Evolutionary conservation across 2,329 filamentous ascomycete genomes (phyloP).

Genomic region (Whalleya microplaca): DNA sequence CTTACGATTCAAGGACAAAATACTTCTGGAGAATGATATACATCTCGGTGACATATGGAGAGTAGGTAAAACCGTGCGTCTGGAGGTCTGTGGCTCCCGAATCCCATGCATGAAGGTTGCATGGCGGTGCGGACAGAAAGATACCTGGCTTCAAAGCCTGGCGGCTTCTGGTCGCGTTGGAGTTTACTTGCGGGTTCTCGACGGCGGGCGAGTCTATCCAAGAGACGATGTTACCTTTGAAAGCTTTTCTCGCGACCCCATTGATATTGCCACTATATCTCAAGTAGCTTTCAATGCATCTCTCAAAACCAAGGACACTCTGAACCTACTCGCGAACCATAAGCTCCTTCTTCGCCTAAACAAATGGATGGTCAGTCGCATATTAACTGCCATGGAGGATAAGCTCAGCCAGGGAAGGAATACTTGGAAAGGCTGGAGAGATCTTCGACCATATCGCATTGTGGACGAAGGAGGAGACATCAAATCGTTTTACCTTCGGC

Average conservation of each 20-base stretch:
- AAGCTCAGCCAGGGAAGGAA: constrained; percentile 19
- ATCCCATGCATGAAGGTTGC: constrained; percentile 30
- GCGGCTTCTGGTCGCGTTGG: constrained; percentile 27
- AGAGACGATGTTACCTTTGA: constrained; percentile 24
- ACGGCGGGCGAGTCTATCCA: constrained; percentile 24
- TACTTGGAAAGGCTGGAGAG: constrained; percentile 29
- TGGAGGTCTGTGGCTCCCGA: constrained; percentile 29
- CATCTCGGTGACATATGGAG: constrained; percentile 30
- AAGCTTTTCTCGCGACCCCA: constrained; percentile 14
- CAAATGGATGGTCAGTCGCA: constrained; percentile 19
- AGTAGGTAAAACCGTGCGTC: constrained; percentile 24
- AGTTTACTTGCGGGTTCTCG: constrained; percentile 26
- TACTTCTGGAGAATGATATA: constrained; percentile 24
- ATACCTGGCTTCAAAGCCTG: constrained; percentile 27
- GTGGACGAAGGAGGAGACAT: constrained; percentile 24
- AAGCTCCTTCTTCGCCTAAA: constrained; percentile 28
- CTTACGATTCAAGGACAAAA: constrained; percentile 15
- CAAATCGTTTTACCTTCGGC: constrained; percentile 30
- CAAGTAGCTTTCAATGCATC: constrained; percentile 27
- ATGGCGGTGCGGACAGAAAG: constrained; percentile 32
- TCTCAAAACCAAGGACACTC: constrained; percentile 29
- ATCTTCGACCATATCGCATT: constrained; percentile 18
- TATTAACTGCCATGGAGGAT: constrained; percentile 21
- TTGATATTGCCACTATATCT: constrained; percentile 25
- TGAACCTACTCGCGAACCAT: constrained; percentile 29